These are phyloP conservation scores for Aechmea fasciata DNA, from an alignment of 176 grass and related monocot species.

Conservation along the genomic window DNA sequence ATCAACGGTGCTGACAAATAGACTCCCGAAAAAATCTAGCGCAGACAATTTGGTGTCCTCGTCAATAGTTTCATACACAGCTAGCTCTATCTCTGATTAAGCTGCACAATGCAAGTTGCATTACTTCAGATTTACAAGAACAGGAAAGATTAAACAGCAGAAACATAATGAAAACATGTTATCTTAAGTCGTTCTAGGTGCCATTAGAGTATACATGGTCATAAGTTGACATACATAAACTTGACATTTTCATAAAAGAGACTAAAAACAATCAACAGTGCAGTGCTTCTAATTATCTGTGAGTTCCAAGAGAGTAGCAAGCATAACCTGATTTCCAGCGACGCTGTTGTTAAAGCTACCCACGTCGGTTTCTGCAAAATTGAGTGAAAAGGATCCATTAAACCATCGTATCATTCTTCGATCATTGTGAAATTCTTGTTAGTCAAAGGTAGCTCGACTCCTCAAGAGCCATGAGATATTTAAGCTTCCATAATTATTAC, in stretches of 20 bases:
- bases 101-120: too few relatives aligned
- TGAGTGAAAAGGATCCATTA: conserved; percentile 18
- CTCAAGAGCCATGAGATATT: not conserved
- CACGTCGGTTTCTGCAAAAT: conserved; percentile 57
- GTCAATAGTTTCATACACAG: too few relatives aligned
- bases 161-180: too few relatives aligned
- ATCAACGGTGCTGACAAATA: too few relatives aligned
- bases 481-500: not conserved
- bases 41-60: too few relatives aligned
- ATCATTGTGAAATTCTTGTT: not conserved
- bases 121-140: too few relatives aligned
- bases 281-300: conserved; percentile 1
- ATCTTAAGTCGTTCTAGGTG: not conserved
- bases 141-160: too few relatives aligned
- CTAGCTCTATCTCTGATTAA: too few relatives aligned
- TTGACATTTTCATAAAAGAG: not conserved
- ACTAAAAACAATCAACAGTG: conserved; percentile 14
- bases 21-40: too few relatives aligned
- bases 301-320: conserved; percentile 10
- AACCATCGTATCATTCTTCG: conserved; percentile 15
- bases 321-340: conserved; percentile 65
- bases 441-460: not conserved
- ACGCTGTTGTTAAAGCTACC: conserved; percentile 97
- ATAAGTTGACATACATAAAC: not conserved
- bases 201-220: not conserved